phyloP scores from a whole-genome alignment of 768 basidiomycete genomes.

The Daedaleopsis sinensis region DNA sequence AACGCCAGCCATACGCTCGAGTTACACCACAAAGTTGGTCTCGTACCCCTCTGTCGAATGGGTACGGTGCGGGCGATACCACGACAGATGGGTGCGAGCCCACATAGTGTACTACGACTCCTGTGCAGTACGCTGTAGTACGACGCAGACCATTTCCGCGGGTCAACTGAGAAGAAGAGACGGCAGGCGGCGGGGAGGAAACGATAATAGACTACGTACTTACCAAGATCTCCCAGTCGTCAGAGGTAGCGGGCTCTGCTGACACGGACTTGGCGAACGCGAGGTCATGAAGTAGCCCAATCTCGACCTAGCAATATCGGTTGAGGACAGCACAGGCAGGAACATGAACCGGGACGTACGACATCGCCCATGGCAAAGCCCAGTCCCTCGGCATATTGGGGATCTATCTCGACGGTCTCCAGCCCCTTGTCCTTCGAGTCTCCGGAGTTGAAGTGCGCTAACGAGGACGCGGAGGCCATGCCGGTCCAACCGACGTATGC shows the following conservation, averaged over 20 bases:
- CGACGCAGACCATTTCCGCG: too few species aligned
- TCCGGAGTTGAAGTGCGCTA: constrained; percentile 35
- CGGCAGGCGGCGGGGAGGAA: too few species aligned
- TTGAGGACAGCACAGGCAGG: too few species aligned
- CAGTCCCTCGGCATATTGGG: constrained; percentile 81
- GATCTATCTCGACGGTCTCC: constrained; percentile 94
- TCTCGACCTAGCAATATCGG: constrained; percentile 91
- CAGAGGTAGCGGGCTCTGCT: constrained; percentile 86
- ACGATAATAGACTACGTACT: constrained; percentile 31
- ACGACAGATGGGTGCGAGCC: too few species aligned
- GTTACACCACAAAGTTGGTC: too few species aligned
- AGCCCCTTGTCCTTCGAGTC: constrained; percentile 51
- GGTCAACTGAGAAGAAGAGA: too few species aligned
- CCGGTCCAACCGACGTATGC: constrained; percentile 95
- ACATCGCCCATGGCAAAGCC: constrained; percentile 76
- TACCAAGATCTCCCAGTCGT: constrained; percentile 99
- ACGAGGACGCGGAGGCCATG: constrained; percentile 61
- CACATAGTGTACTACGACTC: too few species aligned
- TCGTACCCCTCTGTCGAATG: too few species aligned
- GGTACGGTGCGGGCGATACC: too few species aligned
- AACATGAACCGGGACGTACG: constrained; percentile 50
- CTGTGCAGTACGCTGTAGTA: too few species aligned
- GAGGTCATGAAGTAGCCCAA: constrained; percentile 86
- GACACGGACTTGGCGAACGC: constrained; percentile 72
- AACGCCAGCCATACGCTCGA: too few species aligned